Percentiles rank a stretch among this genome's conserved stretches.
Evolutionary conservation across 176 grass and related monocot species (phyloP).

Genomic region (Carex pumila): DNA sequence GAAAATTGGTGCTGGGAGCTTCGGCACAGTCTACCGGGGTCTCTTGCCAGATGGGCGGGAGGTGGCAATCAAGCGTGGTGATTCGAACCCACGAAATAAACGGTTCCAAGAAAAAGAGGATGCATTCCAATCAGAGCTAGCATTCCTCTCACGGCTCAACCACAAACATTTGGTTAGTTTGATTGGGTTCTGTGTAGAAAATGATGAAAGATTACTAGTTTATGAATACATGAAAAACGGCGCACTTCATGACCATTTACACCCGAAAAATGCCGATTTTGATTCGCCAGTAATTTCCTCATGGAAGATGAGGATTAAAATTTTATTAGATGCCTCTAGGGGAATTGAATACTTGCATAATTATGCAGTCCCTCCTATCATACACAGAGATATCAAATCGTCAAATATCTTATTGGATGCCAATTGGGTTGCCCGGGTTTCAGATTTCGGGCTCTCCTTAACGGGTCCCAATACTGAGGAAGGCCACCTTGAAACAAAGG

Average conservation of each 20-base stretch:
- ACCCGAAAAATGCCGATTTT: constrained; percentile 21
- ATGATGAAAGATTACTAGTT: constrained; percentile 72
- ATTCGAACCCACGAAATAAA: constrained; percentile 30
- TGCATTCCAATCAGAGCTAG: constrained; percentile 90
- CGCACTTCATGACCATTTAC: constrained; percentile 84
- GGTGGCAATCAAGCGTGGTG: constrained; percentile 93
- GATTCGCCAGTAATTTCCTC: constrained; percentile 41
- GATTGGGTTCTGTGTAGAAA: constrained; percentile 78
- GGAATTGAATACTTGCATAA: constrained; percentile 97
- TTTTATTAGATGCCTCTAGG: constrained; percentile 69
- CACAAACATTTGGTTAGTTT: constrained; percentile 92
- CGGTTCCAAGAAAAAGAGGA: constrained; percentile 84
- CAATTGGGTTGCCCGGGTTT: constrained; percentile 69
- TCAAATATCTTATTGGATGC: constrained; percentile 87
- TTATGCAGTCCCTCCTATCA: constrained; percentile 94
- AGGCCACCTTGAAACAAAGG: constrained; percentile 34
- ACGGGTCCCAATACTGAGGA: constrained; percentile 38
- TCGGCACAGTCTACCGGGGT: constrained; percentile 75
- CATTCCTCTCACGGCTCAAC: constrained; percentile 76
- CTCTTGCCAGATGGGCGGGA: constrained; percentile 71
- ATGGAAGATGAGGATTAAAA: constrained; percentile 79
- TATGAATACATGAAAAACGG: constrained; percentile 99
- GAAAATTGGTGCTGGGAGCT: constrained; percentile 80
- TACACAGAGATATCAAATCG: constrained; percentile 98
- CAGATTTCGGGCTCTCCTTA: constrained; percentile 83